Evolutionary conservation across 139 green algal genomes (phyloP), one percentile per base, ranked within the genome.

Genomic region (Chlorella ohadii): DNA sequence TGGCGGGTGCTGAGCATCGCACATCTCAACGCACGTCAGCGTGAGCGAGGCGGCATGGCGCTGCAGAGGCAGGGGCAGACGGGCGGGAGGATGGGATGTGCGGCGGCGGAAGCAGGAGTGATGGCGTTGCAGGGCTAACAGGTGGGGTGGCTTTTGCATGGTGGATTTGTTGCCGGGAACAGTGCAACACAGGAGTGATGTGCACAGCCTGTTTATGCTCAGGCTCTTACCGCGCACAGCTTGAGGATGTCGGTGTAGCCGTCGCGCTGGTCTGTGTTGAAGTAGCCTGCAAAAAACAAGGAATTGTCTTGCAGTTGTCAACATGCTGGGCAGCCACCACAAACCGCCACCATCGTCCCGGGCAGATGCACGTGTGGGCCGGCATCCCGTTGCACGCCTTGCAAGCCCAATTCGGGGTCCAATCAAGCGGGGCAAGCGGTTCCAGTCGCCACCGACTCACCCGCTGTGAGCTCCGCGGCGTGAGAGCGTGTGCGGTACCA

Each of bases 21-120:
- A 94, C 97, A 99, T 99, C 85, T 99, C 97, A 27, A 98, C 94
- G 85, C 97, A 99, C 22, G 97, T 99, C 67, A 99, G 94, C 9
- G 96, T 99, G 34, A 98, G 86, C n/a, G 82, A 85, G 2, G 89
- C 93, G 19, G 89, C 93, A 78, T 98, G 83, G 75, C 91, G 89
- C 67, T 83, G 78, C 61, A 51, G 19, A 51, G 7, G 34, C 34
- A 0, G 41, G 31, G 31, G 73, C 31, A 33, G 71, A 47, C n/a
- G n/a, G n/a, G n/a, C n/a, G 16, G 3, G 31, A 31, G 20, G 67
- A 16, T 7, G 16, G 70, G 4, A 59, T 34, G 63, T 33, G 63
- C 63, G 2, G 7, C 23, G 7, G 23, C 63, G 63, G 16, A 1
- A 68, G 28, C 63, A 1, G 0, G n/a, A n/a, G n/a, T n/a, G n/a